A percentile compares a stretch with the other conserved stretches of the same genome.
Conservation (phyloP, 1,139 yeast genomes). For the Komagataea norvegica region DNA sequence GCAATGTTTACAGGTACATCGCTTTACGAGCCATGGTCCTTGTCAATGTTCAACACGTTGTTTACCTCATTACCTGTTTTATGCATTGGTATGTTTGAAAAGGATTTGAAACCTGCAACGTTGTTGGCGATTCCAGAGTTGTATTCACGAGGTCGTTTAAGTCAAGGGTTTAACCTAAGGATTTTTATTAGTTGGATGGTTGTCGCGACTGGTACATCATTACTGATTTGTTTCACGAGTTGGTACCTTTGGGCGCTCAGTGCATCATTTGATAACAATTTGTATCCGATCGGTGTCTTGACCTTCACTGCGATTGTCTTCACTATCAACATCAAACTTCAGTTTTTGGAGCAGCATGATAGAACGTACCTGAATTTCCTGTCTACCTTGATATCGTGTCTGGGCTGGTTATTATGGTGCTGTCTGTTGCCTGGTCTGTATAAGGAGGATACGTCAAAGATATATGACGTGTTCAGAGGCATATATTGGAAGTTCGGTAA, state of each 20-base stretch:
- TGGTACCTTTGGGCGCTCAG: constrained; percentile 65
- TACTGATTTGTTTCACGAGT: constrained; percentile 63
- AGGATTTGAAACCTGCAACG: constrained; percentile 84
- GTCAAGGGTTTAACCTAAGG: constrained; percentile 66
- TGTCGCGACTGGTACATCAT: constrained; percentile 69
- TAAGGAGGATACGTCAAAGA: constrained; percentile 50
- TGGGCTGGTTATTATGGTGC: constrained; percentile 90
- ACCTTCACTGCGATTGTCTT: constrained; percentile 68
- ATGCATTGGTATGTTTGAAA: constrained; percentile 93
- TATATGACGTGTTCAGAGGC: constrained; percentile 71
- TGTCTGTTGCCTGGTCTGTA: constrained; percentile 68
- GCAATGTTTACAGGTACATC: constrained; percentile 92
- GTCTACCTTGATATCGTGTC: constrained; percentile 66
- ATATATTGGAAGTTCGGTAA: constrained; percentile 66
- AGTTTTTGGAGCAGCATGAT: constrained; percentile 79
- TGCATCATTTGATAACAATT: constrained; percentile 64
- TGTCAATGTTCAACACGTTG: constrained; percentile 93
- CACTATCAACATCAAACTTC: constrained; percentile 73
- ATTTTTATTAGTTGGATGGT: constrained; percentile 77
- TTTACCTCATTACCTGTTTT: constrained; percentile 91
- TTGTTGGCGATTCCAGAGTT: constrained; percentile 88
- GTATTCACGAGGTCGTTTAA: constrained; percentile 71
- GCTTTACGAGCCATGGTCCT: constrained; percentile 90
- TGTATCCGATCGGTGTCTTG: constrained; percentile 78
- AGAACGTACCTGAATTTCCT: constrained; percentile 60